These are phyloP conservation scores for Diaporthe vaccinii DNA, from an alignment of 2,329 filamentous ascomycete species.

Conservation along the genomic window DNA sequence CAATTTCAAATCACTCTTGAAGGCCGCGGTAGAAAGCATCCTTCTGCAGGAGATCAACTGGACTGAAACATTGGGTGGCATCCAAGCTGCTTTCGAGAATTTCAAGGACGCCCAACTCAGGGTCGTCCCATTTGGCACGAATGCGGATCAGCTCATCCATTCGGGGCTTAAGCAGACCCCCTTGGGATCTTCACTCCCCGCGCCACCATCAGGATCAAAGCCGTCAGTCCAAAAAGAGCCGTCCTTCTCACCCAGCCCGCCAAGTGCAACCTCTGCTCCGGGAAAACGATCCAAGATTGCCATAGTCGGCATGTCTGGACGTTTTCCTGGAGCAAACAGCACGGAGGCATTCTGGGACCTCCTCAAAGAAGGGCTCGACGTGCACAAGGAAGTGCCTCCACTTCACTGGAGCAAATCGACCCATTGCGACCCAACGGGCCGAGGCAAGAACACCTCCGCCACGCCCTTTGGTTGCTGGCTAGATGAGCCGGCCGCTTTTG, in stretches of 20 bases:
- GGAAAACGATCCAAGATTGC: slow-evolving; percentile 76
- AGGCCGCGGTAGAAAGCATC: slow-evolving; percentile 51
- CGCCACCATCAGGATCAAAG: slow-evolving; percentile 2
- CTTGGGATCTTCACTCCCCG: neutral
- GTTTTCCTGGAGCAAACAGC: slow-evolving; percentile 38
- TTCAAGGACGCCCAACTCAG: slow-evolving; percentile 43
- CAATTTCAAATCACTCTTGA: slow-evolving; percentile 46
- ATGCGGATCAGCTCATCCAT: slow-evolving; percentile 30
- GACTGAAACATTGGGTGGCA: slow-evolving; percentile 46
- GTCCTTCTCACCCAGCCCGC: slow-evolving; percentile 7
- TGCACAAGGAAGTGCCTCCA: slow-evolving; percentile 40
- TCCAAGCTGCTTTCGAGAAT: slow-evolving; percentile 47
- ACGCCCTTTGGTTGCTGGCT: slow-evolving; percentile 61
- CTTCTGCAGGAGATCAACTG: slow-evolving; percentile 50
- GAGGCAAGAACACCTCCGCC: slow-evolving; percentile 71
- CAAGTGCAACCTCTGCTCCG: neutral
- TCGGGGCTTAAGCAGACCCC: slow-evolving; percentile 20
- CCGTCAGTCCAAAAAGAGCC: slow-evolving; percentile 23
- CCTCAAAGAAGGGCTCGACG: slow-evolving; percentile 37
- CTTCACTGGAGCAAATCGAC: slow-evolving; percentile 62
- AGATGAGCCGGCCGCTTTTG: slow-evolving; percentile 25
- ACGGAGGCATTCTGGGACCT: slow-evolving; percentile 44
- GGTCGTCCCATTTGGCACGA: slow-evolving; percentile 10
- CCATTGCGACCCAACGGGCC: slow-evolving; percentile 76
- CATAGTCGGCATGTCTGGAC: slow-evolving; percentile 78